These are phyloP conservation scores for Mycena capillaripes DNA, from an alignment of 768 basidiomycete genomes.

Conservation along the genomic window DNA sequence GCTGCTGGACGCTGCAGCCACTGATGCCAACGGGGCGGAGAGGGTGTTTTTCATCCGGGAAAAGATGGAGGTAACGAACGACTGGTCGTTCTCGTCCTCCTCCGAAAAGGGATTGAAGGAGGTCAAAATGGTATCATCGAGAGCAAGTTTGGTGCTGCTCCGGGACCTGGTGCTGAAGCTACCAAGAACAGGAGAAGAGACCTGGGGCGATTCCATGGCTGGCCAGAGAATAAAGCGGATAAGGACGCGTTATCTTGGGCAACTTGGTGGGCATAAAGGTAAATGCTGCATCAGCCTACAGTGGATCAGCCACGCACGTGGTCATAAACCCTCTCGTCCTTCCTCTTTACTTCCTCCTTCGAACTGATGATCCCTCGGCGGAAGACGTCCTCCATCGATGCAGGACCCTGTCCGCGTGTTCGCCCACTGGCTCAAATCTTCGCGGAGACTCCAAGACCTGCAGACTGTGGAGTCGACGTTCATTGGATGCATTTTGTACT, in stretches of 20 bases:
- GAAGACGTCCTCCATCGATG: background rate
- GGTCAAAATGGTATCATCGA: constrained; percentile 79
- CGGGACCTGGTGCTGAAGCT: constrained; percentile 66
- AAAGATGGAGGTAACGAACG: constrained; percentile 86
- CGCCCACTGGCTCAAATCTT: background rate
- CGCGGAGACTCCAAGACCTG: background rate
- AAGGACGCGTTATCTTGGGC: constrained; percentile 32
- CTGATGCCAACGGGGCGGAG: constrained; percentile 72
- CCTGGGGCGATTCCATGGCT: constrained; percentile 44
- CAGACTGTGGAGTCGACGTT: too few relatives aligned
- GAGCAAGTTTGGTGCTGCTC: constrained; percentile 69
- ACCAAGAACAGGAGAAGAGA: constrained; percentile 51
- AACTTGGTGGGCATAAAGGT: background rate
- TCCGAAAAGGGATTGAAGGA: constrained; percentile 95
- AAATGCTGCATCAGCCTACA: constrained; percentile 12
- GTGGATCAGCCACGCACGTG: background rate
- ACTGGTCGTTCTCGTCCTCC: constrained; percentile 91
- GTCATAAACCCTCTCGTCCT: background rate
- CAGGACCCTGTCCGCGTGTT: background rate
- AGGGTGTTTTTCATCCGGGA: constrained; percentile 87
- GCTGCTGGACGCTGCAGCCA: constrained; percentile 51
- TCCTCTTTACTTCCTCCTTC: background rate
- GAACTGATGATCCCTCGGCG: background rate
- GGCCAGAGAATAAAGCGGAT: constrained; percentile 31
- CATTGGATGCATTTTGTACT: too few relatives aligned